These are phyloP conservation scores for Boletus fagicola DNA, from an alignment of 768 basidiomycete species.

Conservation along the genomic window DNA sequence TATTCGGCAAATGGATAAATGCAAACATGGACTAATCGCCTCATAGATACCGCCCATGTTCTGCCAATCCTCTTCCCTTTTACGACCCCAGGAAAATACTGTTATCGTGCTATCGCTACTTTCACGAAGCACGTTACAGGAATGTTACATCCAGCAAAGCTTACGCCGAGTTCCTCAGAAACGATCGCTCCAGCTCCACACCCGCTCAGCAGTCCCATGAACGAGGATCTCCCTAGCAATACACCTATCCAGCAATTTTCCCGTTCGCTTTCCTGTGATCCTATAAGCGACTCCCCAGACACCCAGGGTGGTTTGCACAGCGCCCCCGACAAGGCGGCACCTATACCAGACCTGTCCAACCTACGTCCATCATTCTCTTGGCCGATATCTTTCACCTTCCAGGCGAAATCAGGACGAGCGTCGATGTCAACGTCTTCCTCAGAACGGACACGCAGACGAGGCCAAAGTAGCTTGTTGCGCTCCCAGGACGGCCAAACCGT, in stretches of 20 bases:
- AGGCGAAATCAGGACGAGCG: conserved; percentile 14
- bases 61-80: conserved; percentile 74
- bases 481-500: conserved; percentile 18
- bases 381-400: conserved; percentile 12
- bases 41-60: conserved; percentile 65
- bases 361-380: conserved; percentile 13
- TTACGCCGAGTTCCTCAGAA: conserved; percentile 13
- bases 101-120: conserved; percentile 71
- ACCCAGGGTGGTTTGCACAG: not conserved
- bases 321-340: not conserved
- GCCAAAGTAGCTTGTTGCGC: not conserved
- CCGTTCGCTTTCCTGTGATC: not conserved
- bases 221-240: not conserved
- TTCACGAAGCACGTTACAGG: conserved; percentile 69
- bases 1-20: conserved; percentile 19
- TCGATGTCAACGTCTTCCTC: conserved; percentile 17
- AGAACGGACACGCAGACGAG: conserved; percentile 8
- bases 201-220: conserved; percentile 2
- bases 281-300: not conserved
- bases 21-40: conserved; percentile 10
- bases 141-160: conserved; percentile 26
- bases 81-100: conserved; percentile 76
- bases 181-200: not conserved
- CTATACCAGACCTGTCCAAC: not conserved
- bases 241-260: not conserved